These are phyloP conservation scores for Yarrowia phangngaensis DNA, from an alignment of 805 yeast genomes.

Conservation along the genomic window DNA sequence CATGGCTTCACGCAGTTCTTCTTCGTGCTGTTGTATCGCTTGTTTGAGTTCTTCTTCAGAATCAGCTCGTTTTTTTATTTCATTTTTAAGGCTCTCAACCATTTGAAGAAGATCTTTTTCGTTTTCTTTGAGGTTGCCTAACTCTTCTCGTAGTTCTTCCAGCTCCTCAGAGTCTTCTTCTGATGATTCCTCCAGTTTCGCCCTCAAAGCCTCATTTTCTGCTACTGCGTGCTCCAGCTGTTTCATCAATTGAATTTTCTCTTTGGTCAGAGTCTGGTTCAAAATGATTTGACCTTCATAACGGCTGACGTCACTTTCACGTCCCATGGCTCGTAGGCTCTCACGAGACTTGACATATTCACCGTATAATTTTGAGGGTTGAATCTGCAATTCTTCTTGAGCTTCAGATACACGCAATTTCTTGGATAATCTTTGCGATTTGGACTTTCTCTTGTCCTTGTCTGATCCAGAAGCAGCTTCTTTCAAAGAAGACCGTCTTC, in stretches of 20 bases:
- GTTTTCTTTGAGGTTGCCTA: constrained; percentile 6
- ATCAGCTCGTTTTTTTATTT: background rate
- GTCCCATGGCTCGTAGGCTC: constrained; percentile 4
- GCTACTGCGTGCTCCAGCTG: constrained; percentile 1
- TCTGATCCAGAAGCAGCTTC: background rate
- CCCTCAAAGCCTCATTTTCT: constrained; percentile 2
- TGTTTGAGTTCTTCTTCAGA: background rate
- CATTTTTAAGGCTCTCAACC: background rate
- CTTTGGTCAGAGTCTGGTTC: constrained; percentile 5
- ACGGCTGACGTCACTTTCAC: constrained; percentile 9
- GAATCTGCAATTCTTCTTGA: background rate
- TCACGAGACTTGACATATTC: constrained; percentile 18
- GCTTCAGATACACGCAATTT: constrained; percentile 1
- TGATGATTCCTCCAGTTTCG: background rate
- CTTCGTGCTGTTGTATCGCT: constrained; percentile 1
- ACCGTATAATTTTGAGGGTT: background rate
- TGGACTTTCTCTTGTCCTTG: background rate
- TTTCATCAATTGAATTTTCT: constrained; percentile 18
- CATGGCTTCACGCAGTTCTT: constrained; percentile 9
- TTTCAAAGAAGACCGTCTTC: constrained; percentile 8
- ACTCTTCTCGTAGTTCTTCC: background rate
- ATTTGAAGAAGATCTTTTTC: background rate
- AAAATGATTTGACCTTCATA: constrained; percentile 9
- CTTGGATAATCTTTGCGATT: too few relatives aligned
- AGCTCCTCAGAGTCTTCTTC: constrained; percentile 9